Base-by-base conservation (phyloP, 352 stramenopile genomes). In the Albugo candida region DNA sequence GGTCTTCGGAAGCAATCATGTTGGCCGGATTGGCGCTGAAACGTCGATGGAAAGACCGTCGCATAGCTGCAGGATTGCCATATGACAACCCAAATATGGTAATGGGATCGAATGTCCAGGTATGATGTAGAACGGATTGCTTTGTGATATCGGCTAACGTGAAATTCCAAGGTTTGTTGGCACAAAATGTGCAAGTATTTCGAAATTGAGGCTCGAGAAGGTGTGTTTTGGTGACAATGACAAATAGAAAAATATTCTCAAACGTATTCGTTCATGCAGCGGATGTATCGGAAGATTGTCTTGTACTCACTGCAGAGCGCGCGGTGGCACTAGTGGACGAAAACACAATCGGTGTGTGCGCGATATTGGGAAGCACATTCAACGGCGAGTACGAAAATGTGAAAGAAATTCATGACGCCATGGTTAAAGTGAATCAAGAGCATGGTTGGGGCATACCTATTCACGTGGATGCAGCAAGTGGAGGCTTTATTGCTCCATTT, bases 131-230 rank as follows among this genome's bases (percentile, higher is more conserved):
- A 14, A 16, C 20, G 5, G 12, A 44, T 19, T 19, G 36, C 5
- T 17, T 24, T 11, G n/a, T 17, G 18, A 18, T 1, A 27, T 47
- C 62, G 93, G 24, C 24, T 31, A 10, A 31, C 8, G 24, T 31
- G 24, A 10, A 8, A 10, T 8, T 31, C 24, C 24, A 31, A 31
- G 24, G 24, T 31, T 10, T 43, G 38, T 43, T 43, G 38, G 64
- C 60, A 74, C 51, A 74, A 74, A 49, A 35, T 63, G 10, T 74
- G 63, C 51, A 52, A 53, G 27, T 74, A 72, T 52, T 73, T 74
- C 51, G 64, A 74, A 18, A 48, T 74, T 16, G 63, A 70, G 36
- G 19, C 55, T n/a, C 56, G 63, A 41, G 41, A 69, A 50, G 24
- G 24, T 31, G 3, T 31, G 24, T 39, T 1, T 16, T 13, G 1